Evolutionary conservation across 257 asterid species (phyloP), one percentile per base, ranked within the genome.

Genomic region (Mitragyna speciosa): DNA sequence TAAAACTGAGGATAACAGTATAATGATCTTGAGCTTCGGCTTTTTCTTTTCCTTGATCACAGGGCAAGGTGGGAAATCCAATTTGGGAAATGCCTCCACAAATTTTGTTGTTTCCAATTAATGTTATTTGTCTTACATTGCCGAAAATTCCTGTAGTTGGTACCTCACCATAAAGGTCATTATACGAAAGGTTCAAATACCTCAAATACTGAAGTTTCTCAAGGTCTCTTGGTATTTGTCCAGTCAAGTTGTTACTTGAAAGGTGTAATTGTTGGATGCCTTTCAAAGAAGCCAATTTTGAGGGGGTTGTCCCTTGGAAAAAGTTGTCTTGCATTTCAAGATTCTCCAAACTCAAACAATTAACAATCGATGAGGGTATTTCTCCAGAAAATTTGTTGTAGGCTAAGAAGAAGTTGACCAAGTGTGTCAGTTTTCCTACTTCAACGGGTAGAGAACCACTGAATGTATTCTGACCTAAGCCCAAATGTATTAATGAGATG

Each of bases 221-320:
- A 3, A 85, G 45, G 70, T 28, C 76, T 47, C 2, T 72, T 1
- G 88, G 88, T 24, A 85, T 64, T 49, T 76, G 64, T 51, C 86
- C 86, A 0, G 79, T 68, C 79, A 85, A 73, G 76, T 73, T 77
- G 45, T 85, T 83, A 1, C 54, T 78, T 12, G 88, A 85, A 7
- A 82, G 79, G 47, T 83, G 81, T 49, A 80, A 72, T n/a, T 72
- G 10, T 16, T 26, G 69, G 17, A 78, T 20, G 58, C 85, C 39
- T 69, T 66, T 61, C 77, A 85, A 77, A 17, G 86, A 77, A 41
- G 76, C 69, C 28, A 85, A 43, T 45, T 47, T 14, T 7, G 72
- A 39, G 0, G 86, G 85, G 47, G 77, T 64, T 17, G 4, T 72
- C 10, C 86, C 88, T 24, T 43, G 68, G 51, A 82, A 83, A 26